Base-by-base conservation (phyloP, 768 basidiomycete species). In the Pholiota microspora region DNA sequence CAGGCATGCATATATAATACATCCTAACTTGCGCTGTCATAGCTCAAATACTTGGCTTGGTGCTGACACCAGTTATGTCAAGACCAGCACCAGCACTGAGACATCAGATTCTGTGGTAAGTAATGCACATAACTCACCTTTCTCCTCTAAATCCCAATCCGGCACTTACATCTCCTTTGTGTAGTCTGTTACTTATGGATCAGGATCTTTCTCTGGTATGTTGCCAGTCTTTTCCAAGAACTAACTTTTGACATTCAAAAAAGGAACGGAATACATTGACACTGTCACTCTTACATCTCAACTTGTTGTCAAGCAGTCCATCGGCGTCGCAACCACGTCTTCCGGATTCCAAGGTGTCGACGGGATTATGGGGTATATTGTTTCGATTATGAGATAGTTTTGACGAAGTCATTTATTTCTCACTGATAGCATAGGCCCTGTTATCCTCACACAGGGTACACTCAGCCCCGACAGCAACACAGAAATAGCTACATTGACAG, bases 11-110 rank as follows among this genome's bases (percentile, higher is more conserved):
- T n/a, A n/a, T n/a, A n/a, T n/a, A n/a, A n/a, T n/a, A n/a, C n/a
- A n/a, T n/a, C n/a, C n/a, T n/a, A n/a, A n/a, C n/a, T 25, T 36
- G 10, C 7, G n/a, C 8, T 53, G 28, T 23, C 7, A 36, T 32
- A 84, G 82, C 66, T 84, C 85, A 16, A 87, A 86, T 68, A 86
- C 84, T 21, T 87, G 85, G 84, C 69, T 88, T 34, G 84, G 85
- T 23, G 82, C 85, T 27, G 59, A 24, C 5, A 28, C 40, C 2
- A 23, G 4, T 1, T 87, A 83, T 60, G 62, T 61, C n/a, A 47
- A 53, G 54, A 85, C 85, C 5, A 70, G 70, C 45, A 78, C 81
- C n/a, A 83, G 80, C 51, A 62, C 36, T 4, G 47, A 71, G 58
- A 85, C 83, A 15, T 53, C 57, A 0, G 54, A 80, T 46, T 10